Evolutionary conservation across 2,329 filamentous ascomycete species (phyloP).

Genomic region (Leptographium flavum): DNA sequence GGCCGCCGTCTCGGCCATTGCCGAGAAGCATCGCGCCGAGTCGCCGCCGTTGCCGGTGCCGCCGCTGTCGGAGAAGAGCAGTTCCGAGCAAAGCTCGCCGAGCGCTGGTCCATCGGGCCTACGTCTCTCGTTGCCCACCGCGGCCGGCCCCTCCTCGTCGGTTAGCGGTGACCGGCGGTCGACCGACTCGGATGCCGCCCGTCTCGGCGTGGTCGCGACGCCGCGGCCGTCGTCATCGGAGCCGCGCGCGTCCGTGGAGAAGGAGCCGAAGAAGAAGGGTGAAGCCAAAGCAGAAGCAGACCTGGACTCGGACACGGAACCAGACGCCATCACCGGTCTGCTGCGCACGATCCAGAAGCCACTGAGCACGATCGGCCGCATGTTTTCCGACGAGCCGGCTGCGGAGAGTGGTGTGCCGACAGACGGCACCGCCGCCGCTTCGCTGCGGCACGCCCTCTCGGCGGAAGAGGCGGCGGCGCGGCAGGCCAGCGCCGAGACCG

Average conservation of each 20-base stretch:
- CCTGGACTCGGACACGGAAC: conserved; percentile 30
- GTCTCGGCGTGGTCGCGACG: conserved; percentile 19
- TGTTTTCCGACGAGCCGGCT: conserved; percentile 64
- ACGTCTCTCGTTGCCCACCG: conserved; percentile 8
- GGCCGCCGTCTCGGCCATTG: conserved; percentile 85
- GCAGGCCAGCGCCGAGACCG: conserved; percentile 79
- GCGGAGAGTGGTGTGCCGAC: too few species aligned
- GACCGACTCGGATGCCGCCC: conserved; percentile 22
- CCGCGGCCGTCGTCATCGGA: conserved; percentile 23
- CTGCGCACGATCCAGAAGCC: conserved; percentile 84
- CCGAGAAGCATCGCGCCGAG: conserved; percentile 61
- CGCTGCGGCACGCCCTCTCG: conserved; percentile 33
- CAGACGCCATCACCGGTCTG: conserved; percentile 68
- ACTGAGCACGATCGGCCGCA: conserved; percentile 80
- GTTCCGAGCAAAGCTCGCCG: too few species aligned
- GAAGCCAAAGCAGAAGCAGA: too few species aligned
- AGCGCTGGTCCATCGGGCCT: too few species aligned
- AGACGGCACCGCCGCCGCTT: conserved; percentile 9
- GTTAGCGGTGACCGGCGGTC: conserved; percentile 20
- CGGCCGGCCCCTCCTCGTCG: conserved; percentile 34
- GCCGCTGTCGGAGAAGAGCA: conserved; percentile 31
- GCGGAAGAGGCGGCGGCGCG: conserved; percentile 80
- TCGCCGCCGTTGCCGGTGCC: conserved; percentile 29
- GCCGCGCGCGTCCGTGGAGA: too few species aligned
- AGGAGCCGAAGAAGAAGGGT: too few species aligned